Conservation (phyloP, 495 filamentous ascomycete genomes). For the Aspergillus panamensis region DNA sequence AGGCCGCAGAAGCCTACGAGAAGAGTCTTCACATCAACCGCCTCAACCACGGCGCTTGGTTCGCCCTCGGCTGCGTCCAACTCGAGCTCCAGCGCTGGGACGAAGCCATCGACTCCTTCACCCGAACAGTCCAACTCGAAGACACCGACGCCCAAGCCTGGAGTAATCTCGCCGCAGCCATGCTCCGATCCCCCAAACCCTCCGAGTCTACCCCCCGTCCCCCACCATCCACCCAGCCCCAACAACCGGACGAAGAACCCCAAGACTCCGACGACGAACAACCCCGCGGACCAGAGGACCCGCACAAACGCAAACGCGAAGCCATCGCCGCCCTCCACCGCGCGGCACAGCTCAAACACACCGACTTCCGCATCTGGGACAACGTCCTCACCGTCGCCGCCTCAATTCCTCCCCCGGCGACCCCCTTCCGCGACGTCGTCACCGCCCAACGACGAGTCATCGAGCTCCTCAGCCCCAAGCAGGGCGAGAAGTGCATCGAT, state of each 20-base stretch:
- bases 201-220: conserved; percentile 23
- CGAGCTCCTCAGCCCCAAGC: conserved; percentile 61
- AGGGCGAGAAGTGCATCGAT: conserved; percentile 78
- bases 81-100: conserved; percentile 72
- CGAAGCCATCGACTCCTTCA: conserved; percentile 82
- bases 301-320: conserved; percentile 61
- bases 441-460: conserved; percentile 69
- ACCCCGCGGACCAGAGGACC: conserved; percentile 31
- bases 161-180: conserved; percentile 87
- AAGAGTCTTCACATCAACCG: conserved; percentile 74
- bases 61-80: conserved; percentile 80
- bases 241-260: conserved; percentile 28
- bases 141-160: conserved; percentile 88
- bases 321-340: conserved; percentile 80
- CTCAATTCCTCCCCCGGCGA: conserved; percentile 65
- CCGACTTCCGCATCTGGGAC: conserved; percentile 90
- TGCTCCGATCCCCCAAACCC: conserved; percentile 51
- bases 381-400: conserved; percentile 86
- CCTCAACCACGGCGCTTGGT: conserved; percentile 80
- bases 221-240: conserved; percentile 5
- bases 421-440: conserved; percentile 69
- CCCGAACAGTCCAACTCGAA: conserved; percentile 72
- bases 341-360: conserved; percentile 73
- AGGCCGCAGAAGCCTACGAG: conserved; percentile 72
- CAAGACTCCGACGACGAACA: conserved; percentile 22